phyloP scores from a whole-genome alignment of 441 rosid genomes.

The Daphne laureola region DNA sequence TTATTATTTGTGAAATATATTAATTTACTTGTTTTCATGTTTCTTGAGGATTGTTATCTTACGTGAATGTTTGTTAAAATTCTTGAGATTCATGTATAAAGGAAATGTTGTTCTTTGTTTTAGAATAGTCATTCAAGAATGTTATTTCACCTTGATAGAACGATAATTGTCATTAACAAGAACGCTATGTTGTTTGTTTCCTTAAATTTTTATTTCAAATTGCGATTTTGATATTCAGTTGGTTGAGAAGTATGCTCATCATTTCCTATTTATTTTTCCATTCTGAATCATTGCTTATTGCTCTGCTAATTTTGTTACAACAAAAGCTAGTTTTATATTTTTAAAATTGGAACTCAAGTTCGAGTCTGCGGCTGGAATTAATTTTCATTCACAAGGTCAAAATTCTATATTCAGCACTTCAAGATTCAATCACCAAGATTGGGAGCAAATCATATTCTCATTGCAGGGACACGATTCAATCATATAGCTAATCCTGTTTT shows the following conservation, averaged over 20 bases:
- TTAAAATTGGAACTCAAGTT: constrained; percentile 43
- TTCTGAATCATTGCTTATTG: not conserved
- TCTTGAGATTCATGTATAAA: too few species aligned
- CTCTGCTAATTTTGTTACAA: constrained; percentile 7
- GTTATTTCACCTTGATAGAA: too few species aligned
- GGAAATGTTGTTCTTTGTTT: too few species aligned
- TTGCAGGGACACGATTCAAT: constrained; percentile 55
- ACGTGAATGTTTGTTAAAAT: too few species aligned
- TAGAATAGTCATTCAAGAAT: too few species aligned
- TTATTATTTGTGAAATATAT: too few species aligned
- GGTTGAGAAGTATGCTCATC: constrained; percentile 45
- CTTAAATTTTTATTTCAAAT: too few species aligned
- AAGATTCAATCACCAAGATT: constrained; percentile 54
- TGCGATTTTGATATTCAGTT: too few species aligned
- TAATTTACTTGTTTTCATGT: too few species aligned
- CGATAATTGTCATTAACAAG: too few species aligned
- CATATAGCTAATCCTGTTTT: constrained; percentile 16
- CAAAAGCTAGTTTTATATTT: constrained; percentile 1
- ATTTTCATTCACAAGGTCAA: constrained; percentile 64
- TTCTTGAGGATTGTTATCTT: too few species aligned
- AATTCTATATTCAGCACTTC: constrained; percentile 65
- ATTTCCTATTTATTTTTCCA: constrained; percentile 3
- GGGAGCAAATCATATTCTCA: constrained; percentile 44
- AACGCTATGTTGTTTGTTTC: too few species aligned
- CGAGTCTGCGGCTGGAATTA: constrained; percentile 34